Evolutionary conservation across 2,329 filamentous ascomycete genomes (phyloP).

Genomic region (Monilinia polystroma): DNA sequence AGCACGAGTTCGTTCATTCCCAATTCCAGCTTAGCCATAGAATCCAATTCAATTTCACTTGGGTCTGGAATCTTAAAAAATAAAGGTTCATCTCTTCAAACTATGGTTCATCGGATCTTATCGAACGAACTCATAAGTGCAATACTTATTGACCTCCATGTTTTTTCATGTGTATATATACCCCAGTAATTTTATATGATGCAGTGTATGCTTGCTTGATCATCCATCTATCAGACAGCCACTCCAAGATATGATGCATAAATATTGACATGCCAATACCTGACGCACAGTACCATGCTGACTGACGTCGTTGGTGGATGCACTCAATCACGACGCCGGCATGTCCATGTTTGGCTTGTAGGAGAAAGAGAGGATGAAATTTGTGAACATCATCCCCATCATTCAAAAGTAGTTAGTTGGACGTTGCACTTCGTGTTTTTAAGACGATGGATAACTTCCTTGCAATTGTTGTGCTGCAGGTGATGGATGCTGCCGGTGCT

Average conservation of each 20-base stretch:
- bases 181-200: conserved; percentile 3
- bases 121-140: neutral
- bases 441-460: neutral
- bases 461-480: neutral
- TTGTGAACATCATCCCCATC: neutral
- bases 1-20: neutral
- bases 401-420: neutral
- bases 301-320: conserved; percentile 16
- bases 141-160: conserved; percentile 1
- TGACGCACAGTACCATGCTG: neutral
- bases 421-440: neutral
- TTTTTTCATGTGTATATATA: neutral
- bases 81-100: neutral
- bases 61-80: neutral
- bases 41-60: neutral
- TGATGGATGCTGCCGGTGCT: no score
- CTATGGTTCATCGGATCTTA: conserved; percentile 3
- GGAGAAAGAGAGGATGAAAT: neutral
- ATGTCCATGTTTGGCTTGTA: neutral
- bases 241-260: conserved; percentile 11
- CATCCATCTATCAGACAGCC: conserved; percentile 1
- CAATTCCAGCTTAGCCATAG: neutral
- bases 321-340: neutral
- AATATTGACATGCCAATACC: conserved; percentile 13
- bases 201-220: conserved; percentile 21